Evolutionary conservation across 306 rosid genomes (phyloP), one percentile per base, ranked within the genome.

Genomic region (Purshia tridentata): DNA sequence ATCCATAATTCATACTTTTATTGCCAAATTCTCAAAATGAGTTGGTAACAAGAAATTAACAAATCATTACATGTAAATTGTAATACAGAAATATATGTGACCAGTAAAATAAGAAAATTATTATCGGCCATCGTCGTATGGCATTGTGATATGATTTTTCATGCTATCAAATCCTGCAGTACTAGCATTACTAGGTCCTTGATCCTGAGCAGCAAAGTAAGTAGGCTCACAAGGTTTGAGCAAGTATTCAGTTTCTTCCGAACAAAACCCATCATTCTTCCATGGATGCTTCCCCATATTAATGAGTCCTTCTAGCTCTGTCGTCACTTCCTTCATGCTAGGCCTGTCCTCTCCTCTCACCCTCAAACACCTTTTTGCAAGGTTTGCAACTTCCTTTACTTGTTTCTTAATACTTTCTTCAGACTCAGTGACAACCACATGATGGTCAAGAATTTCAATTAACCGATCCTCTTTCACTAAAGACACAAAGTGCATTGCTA

Each of bases 301-400:
- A 4, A 67, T 35, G 22, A 63, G 14, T n/a, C 61, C 64, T 14
- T 77, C 80, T 60, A 77, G 51, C 65, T 77, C 80, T 2, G 37
- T 40, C 22, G 76, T 73, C 12, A 77, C 80, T 52, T 41, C 76
- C 57, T 77, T 77, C 76, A 76, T 76, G 2, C 20, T 50, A 59
- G 80, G 70, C 41, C 75, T 69, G 5, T 76, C 80, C 10, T 69
- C 80, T 51, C 80, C 69, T 47, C 46, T 76, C 23, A 61, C 51
- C 37, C 46, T 69, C 2, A 76, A 37, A 40, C 80, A 68, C 56
- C 57, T 18, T 1, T 49, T 53, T 52, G 69, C 67, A 40, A 59
- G 18, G 46, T 16, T 50, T 13, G 75, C 75, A 1, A 76, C 69
- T 13, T 13, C 69, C 54, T 58, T 50, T 19, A 76, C 10, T 5